phyloP scores from a whole-genome alignment of 208 protist species.

The Angomonas deanei region DNA sequence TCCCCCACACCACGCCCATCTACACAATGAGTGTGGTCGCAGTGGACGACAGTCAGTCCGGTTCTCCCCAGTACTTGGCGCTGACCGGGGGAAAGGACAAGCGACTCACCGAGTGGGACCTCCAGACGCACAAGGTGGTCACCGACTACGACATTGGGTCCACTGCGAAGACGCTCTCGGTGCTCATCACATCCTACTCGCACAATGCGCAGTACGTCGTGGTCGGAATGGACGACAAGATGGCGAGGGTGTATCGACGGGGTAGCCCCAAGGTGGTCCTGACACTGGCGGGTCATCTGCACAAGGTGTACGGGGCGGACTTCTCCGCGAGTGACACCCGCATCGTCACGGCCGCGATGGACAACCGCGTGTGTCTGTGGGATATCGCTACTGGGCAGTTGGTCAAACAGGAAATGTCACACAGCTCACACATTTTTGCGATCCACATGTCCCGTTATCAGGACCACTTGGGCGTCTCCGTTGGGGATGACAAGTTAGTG shows the following conservation, averaged over 20 bases:
- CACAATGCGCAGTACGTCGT: conserved; percentile 15
- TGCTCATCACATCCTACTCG: conserved; percentile 20
- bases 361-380: conserved; percentile 45
- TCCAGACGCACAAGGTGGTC: conserved; percentile 9
- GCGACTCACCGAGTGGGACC: conserved; percentile 26
- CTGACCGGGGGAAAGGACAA: conserved; percentile 24
- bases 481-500: conserved; percentile 42
- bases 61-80: conserved; percentile 11
- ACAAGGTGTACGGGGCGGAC: conserved; percentile 54
- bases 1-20: conserved; percentile 29
- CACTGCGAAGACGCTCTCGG: conserved; percentile 12
- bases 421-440: conserved; percentile 55
- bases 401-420: conserved; percentile 20
- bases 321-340: conserved; percentile 26
- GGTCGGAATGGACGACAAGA: conserved; percentile 26
- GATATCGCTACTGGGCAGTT: conserved; percentile 32
- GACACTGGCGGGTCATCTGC: conserved; percentile 32
- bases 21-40: conserved; percentile 33
- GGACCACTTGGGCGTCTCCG: conserved; percentile 41
- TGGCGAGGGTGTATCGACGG: conserved; percentile 13
- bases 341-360: conserved; percentile 53
- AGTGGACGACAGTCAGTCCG: conserved; percentile 7
- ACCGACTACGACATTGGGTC: conserved; percentile 17
- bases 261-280: conserved; percentile 8
- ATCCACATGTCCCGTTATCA: conserved; percentile 23